A percentile compares a stretch with the other conserved stretches of the same genome.
Conservation (phyloP, 768 basidiomycete species). For the Suillus lakei region DNA sequence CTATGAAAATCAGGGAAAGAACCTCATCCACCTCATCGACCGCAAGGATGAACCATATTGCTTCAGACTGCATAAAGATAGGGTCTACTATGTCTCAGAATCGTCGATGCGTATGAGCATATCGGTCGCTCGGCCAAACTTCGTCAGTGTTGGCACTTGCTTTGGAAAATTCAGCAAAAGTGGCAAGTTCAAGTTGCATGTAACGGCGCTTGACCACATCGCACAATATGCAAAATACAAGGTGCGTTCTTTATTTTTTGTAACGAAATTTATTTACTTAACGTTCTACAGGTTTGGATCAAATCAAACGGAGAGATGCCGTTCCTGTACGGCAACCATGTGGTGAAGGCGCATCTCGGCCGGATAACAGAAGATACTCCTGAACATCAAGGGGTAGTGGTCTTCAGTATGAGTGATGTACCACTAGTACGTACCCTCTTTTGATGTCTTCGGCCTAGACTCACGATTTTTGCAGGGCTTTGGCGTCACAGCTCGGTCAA, state of each 20-base stretch:
- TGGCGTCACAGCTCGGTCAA: conserved; percentile 95
- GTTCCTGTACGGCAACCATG: conserved; percentile 98
- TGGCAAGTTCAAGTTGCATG: conserved; percentile 96
- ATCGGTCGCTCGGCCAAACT: conserved; percentile 89
- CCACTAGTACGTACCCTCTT: conserved; percentile 68
- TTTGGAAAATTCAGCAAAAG: conserved; percentile 98
- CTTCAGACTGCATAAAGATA: conserved; percentile 92
- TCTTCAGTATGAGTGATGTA: conserved; percentile 94
- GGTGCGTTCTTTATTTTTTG: conserved; percentile 46
- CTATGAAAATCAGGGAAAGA: conserved; percentile 73
- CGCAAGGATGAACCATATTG: conserved; percentile 93
- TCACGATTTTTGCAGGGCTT: conserved; percentile 70
- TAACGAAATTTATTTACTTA: background rate
- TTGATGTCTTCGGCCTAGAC: background rate
- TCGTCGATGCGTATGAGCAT: conserved; percentile 92
- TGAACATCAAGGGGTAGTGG: conserved; percentile 97
- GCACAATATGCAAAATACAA: conserved; percentile 99
- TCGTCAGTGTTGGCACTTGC: conserved; percentile 93
- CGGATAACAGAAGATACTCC: conserved; percentile 98
- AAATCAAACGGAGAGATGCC: conserved; percentile 99
- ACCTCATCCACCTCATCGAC: conserved; percentile 94
- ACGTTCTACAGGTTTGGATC: conserved; percentile 82
- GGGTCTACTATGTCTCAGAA: conserved; percentile 97
- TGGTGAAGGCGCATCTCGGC: conserved; percentile 98
- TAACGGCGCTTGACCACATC: conserved; percentile 91